Base-by-base conservation (phyloP, 2,329 filamentous ascomycete genomes). In the Cordyceps javanica region DNA sequence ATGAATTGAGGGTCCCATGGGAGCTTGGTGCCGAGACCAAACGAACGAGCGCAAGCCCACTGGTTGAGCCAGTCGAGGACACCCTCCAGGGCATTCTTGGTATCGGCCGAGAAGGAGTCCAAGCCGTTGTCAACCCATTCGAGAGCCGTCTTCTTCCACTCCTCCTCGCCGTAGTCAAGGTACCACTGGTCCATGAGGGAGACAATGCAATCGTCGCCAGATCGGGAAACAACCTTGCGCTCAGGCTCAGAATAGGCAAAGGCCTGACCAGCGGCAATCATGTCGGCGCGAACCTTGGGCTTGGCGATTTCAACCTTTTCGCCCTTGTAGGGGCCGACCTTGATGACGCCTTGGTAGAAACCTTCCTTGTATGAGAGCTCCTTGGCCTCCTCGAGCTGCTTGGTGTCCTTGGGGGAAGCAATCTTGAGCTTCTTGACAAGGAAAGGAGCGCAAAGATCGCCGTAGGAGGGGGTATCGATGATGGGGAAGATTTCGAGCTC, bases 131-230 rank as follows among this genome's bases (percentile, higher is more conserved):
- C 82, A 48, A 96, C 85, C 69, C 89, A 87, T 63, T 87, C 81
- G 55, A 92, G 77, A 14, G 89, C 90, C 44, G 82, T 79, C 61
- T 89, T 76, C 68, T 89, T 89, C 94, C 94, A 97, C 51, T 87
- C 82, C 44, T 90, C 90, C 74, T 92, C 89, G 61, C 94, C 94
- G 68, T 99, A 99, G 75, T 97, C 93, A 66, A 99, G 79, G 75
- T 96, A 99, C 92, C 94, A 99, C 74, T 99, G 94, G 66, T 97
- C 93, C 68, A 97, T 86, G 63, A 93, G 86, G 30, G 91, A 89
- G 60, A 94, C 93, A 59, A 96, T 91, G 70, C 94, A 97, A 64
- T 95, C 90, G 68, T 97, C 93, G 28, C 88, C 90, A 65, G 90
- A 95, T 72, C 94, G 83, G 68, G 88, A 93, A 60, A 95, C 85